Evolutionary conservation across 1,284 basidiomycete genomes (phyloP), one percentile per base, ranked within the genome.

Genomic region (Chondrostereum purpureum): DNA sequence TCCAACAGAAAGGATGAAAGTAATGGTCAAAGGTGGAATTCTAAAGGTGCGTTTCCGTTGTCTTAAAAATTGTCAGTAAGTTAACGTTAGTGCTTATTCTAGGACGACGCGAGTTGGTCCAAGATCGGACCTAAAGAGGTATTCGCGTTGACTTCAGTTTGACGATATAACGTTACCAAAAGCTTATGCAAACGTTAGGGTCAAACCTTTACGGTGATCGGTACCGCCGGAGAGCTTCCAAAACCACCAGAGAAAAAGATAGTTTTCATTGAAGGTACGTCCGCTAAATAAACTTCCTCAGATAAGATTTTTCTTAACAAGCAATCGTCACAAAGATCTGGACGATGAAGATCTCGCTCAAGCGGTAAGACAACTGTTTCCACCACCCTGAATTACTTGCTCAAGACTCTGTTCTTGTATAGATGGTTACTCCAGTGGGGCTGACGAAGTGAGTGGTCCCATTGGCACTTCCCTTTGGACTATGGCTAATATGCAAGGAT

Each of bases 21-120:
- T 98, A 52, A 94, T 97, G 88, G 75, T 95, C 62, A 97, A 96
- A 63, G 90, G 90, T 40, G 90, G 90, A n/a, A 76, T 91, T 55
- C 76, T 96, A 61, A 93, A 92, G 77, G 88, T 85, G 44, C 16
- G 58, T 51, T 39, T 37, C 12, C n/a, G 22, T 41, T 19, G 34
- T 13, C 16, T 14, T 41, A 23, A 22, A 46, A 14, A 27, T 35
- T 18, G 1, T 34, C 19, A 20, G 21, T 17, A n/a, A 14, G 11
- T 8, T n/a, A n/a, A n/a, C n/a, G n/a, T n/a, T 17, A 10, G n/a
- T 39, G 18, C 16, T 40, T 49, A 51, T 14, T 10, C 24, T 42
- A 92, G 88, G 92, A 96, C 58, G 88, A 95, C 54, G 78, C 88
- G 0, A 80, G 87, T 52, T 82, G 93, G 78, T 76, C 74, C 54